A percentile compares a stretch with the other conserved stretches of the same genome.
Evolutionary conservation across 805 yeast genomes (phyloP).

Genomic region (Candida sanyiensis): DNA sequence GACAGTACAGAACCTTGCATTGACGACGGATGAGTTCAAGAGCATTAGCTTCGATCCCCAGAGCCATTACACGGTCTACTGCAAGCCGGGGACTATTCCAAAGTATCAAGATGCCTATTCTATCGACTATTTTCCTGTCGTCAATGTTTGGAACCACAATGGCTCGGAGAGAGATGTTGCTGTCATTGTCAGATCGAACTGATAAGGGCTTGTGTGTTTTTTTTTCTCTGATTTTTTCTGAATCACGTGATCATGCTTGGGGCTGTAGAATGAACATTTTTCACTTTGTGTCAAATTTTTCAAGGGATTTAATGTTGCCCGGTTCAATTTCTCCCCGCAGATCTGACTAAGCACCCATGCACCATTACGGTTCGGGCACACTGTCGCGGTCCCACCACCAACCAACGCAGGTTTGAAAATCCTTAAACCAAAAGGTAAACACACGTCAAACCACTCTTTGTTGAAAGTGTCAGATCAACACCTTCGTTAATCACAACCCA

Average conservation of each 20-base stretch:
- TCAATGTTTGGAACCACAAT: conserved; percentile 23
- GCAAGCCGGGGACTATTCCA: conserved; percentile 14
- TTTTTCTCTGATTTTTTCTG: too few species aligned
- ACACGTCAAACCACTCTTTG: neutral
- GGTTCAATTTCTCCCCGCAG: conserved; percentile 1
- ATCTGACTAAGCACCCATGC: conserved; percentile 4
- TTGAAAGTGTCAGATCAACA: conserved; percentile 2
- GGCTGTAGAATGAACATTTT: neutral
- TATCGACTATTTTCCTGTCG: conserved; percentile 27
- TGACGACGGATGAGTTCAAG: conserved; percentile 15
- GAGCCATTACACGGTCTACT: conserved; percentile 22
- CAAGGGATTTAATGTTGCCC: conserved; percentile 1
- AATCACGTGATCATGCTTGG: conserved; percentile 4
- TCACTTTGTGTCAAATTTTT: conserved; percentile 3
- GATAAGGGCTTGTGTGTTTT: conserved; percentile 13
- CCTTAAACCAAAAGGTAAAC: neutral
- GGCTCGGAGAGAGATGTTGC: conserved; percentile 23
- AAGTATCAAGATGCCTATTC: conserved; percentile 5
- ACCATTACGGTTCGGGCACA: conserved; percentile 4
- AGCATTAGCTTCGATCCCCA: conserved; percentile 7
- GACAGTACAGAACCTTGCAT: conserved; percentile 18
- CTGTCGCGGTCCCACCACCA: neutral
- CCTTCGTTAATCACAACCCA: conserved; percentile 4
- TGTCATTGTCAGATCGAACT: conserved; percentile 15
- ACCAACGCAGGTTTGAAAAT: conserved; percentile 2